phyloP scores from a whole-genome alignment of 805 yeast genomes.

The Peterozyma xylosa region DNA sequence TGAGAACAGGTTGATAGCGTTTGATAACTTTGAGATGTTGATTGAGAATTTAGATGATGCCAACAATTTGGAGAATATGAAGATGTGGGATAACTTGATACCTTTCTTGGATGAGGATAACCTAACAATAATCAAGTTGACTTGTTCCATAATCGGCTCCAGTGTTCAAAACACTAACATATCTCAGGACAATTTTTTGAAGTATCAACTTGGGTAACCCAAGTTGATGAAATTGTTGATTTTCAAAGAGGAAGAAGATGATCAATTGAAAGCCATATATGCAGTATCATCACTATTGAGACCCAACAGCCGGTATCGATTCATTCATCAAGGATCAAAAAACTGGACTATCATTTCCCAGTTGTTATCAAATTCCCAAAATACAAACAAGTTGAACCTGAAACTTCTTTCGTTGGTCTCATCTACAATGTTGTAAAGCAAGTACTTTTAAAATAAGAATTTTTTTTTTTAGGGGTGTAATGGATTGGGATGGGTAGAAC shows the following conservation, averaged over 20 bases:
- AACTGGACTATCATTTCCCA: slow-evolving; percentile 9
- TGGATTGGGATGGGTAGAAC: too few species aligned
- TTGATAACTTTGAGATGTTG: slow-evolving; percentile 89
- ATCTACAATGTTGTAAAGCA: slow-evolving; percentile 42
- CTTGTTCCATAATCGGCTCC: slow-evolving; percentile 75
- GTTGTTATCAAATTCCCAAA: slow-evolving; percentile 7
- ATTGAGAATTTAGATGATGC: slow-evolving; percentile 94
- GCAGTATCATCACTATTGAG: slow-evolving; percentile 71
- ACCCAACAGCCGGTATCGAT: slow-evolving; percentile 66
- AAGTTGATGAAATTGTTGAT: slow-evolving; percentile 31
- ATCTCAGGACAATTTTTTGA: slow-evolving; percentile 60
- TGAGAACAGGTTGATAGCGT: slow-evolving; percentile 65
- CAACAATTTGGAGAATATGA: slow-evolving; percentile 77
- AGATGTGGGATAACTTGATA: slow-evolving; percentile 73
- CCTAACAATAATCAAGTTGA: slow-evolving; percentile 41
- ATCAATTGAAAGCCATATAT: slow-evolving; percentile 60
- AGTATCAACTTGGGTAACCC: slow-evolving; percentile 39
- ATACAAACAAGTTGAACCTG: slow-evolving; percentile 33
- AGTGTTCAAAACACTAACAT: slow-evolving; percentile 88
- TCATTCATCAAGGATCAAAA: slow-evolving; percentile 11
- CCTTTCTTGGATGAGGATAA: slow-evolving; percentile 33
- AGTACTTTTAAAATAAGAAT: slow-evolving; percentile 19
- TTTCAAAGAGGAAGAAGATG: slow-evolving; percentile 16
- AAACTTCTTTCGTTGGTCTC: slow-evolving; percentile 51
- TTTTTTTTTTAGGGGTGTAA: not conserved